Conservation (phyloP, 805 yeast genomes). For the Schwanniomyces sp. region DNA sequence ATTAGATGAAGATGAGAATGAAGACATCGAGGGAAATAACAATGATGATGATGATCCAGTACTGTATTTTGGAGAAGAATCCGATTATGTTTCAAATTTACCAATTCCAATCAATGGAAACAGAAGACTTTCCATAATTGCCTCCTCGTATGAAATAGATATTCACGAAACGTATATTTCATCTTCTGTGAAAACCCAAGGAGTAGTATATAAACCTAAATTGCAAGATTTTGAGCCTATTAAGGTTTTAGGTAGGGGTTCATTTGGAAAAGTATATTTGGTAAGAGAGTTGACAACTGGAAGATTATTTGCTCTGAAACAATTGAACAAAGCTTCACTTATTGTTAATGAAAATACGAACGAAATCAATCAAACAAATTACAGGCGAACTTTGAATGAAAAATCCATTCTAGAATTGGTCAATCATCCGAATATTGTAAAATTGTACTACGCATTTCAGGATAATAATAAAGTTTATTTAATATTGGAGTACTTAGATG, state of each 20-base stretch:
- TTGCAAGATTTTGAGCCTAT: constrained; percentile 41
- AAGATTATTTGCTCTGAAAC: constrained; percentile 43
- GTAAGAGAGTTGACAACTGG: constrained; percentile 40
- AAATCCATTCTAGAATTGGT: constrained; percentile 40
- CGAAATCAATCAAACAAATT: constrained; percentile 32
- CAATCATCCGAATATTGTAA: constrained; percentile 45
- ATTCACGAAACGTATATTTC: constrained; percentile 31
- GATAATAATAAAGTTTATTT: constrained; percentile 43
- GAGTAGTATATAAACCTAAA: constrained; percentile 20
- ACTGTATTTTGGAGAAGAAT: constrained; percentile 7
- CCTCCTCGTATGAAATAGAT: constrained; percentile 36
- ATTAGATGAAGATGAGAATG: constrained; percentile 7
- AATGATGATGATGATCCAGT: background rate
- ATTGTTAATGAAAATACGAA: constrained; percentile 31
- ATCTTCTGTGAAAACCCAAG: constrained; percentile 15
- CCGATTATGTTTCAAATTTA: constrained; percentile 13
- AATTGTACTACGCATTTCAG: constrained; percentile 44
- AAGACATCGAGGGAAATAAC: constrained; percentile 2
- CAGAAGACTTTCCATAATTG: constrained; percentile 22
- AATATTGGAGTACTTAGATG: constrained; percentile 44
- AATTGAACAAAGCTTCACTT: constrained; percentile 37
- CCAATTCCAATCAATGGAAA: constrained; percentile 16
- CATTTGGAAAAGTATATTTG: constrained; percentile 43
- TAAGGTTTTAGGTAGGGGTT: constrained; percentile 44
- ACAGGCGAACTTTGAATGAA: constrained; percentile 41